Conservation (phyloP, 257 asterid genomes). For the Anisodus acutangulus region DNA sequence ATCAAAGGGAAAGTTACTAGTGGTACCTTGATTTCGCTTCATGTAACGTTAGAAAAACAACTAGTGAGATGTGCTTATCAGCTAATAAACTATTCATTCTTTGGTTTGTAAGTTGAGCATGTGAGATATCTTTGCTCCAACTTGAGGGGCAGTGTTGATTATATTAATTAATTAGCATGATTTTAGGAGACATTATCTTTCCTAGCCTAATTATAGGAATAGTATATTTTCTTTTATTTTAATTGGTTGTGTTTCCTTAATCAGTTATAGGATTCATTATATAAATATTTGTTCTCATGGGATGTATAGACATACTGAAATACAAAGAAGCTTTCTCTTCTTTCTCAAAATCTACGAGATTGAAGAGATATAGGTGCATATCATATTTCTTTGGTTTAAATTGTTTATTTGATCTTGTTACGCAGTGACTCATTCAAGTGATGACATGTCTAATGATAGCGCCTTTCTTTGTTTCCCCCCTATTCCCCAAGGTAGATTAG, state of each 20-base stretch:
- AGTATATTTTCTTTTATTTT: neutral
- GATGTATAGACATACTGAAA: neutral
- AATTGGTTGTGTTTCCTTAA: neutral
- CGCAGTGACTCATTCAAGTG: slow-evolving; percentile 14
- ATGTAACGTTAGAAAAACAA: neutral
- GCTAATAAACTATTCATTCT: neutral
- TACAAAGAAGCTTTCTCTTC: slow-evolving; percentile 16
- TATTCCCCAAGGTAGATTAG: slow-evolving; percentile 58
- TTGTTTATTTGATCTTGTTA: neutral
- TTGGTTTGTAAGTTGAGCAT: neutral
- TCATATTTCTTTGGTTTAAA: slow-evolving; percentile 21
- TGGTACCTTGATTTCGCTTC: neutral
- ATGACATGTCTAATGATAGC: slow-evolving; percentile 33
- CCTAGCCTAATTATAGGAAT: neutral
- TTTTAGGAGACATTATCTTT: neutral
- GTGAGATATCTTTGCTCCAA: slow-evolving; percentile 4
- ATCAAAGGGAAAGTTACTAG: neutral
- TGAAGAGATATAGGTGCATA: slow-evolving; percentile 6
- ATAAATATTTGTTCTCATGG: neutral
- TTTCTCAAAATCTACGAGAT: neutral
- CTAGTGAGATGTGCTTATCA: neutral
- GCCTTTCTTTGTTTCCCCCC: slow-evolving; percentile 23
- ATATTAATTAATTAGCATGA: slow-evolving; percentile 5
- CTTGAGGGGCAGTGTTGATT: neutral
- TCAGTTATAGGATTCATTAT: neutral